Base-by-base conservation (phyloP, 495 filamentous ascomycete species). In the Bryoglossum gracile region DNA sequence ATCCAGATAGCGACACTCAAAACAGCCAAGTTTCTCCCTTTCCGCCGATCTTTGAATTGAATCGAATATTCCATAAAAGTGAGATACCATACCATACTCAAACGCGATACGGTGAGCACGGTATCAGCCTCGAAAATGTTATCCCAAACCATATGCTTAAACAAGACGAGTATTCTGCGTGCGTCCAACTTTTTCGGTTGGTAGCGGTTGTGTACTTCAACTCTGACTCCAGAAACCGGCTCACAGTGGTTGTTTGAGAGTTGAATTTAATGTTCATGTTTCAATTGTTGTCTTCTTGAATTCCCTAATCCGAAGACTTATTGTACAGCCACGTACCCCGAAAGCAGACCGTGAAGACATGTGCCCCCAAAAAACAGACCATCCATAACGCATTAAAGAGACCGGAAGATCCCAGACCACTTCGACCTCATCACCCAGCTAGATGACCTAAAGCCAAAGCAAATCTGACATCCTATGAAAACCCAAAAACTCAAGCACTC, bases 361-460 rank as follows among this genome's bases (percentile, higher is more conserved):
- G 63, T 82, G 81, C 78, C 79, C 82, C 79, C 76, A 76, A 68
- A 72, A 75, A 60, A 81, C 82, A 82, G 75, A 84, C 84, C 82
- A 84, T 84, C 84, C 85, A 81, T 89, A 83, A 87, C 83, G 78
- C 84, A 84, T 87, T 87, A 88, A 65, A 82, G 76, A 84, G 70
- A 78, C 81, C 82, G 74, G 64, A 72, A 67, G 70, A 79, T 81
- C 81, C 71, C 77, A 69, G 25, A 70, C 73, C 71, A 73, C 71
- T 75, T 70, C 69, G 73, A 74, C 77, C 76, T 73, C 72, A 69
- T 70, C 65, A 72, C 71, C 71, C 73, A 75, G 19, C 34, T 71
- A 76, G 72, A 76, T 75, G 53, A 69, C 68, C 70, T 72, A 74
- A 72, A 72, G 63, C 64, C 68, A 71, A 68, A 61, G 55, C 64